Percentiles rank a stretch among this genome's conserved stretches.
phyloP scores from a whole-genome alignment of 768 basidiomycete genomes.

The Serpula lacrymans region DNA sequence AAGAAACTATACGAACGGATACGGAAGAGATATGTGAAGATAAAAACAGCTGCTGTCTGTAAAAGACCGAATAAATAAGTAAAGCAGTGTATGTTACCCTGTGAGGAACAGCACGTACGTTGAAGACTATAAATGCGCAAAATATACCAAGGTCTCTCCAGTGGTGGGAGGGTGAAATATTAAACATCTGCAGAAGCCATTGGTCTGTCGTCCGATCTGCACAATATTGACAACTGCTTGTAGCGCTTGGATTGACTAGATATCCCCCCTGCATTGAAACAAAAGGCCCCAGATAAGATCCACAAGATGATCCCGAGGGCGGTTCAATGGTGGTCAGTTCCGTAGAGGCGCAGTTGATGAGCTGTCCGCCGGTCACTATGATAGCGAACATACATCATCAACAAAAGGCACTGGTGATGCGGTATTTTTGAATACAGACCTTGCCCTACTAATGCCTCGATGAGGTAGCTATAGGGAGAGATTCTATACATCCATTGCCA shows the following conservation, averaged over 20 bases:
- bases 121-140: conserved; percentile 45
- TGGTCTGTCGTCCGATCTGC: conserved; percentile 48
- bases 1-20: conserved; percentile 26
- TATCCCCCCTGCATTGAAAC: conserved; percentile 52
- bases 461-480: conserved; percentile 51
- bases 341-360: conserved; percentile 43
- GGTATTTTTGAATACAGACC: conserved; percentile 9
- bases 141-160: conserved; percentile 58
- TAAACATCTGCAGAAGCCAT: conserved; percentile 42
- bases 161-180: conserved; percentile 50
- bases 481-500: conserved; percentile 37
- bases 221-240: conserved; percentile 55
- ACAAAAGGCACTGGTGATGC: neutral
- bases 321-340: conserved; percentile 56
- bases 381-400: neutral
- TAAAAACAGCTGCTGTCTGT: conserved; percentile 45
- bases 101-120: conserved; percentile 44
- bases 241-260: conserved; percentile 51
- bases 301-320: conserved; percentile 51
- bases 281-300: conserved; percentile 47
- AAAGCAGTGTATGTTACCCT: no score
- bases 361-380: conserved; percentile 39
- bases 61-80: no score
- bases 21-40: conserved; percentile 57
- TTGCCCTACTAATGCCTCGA: conserved; percentile 38